Evolutionary conservation across 169 alveolate species (phyloP).

Genomic region (Plasmodium falciparum): DNA sequence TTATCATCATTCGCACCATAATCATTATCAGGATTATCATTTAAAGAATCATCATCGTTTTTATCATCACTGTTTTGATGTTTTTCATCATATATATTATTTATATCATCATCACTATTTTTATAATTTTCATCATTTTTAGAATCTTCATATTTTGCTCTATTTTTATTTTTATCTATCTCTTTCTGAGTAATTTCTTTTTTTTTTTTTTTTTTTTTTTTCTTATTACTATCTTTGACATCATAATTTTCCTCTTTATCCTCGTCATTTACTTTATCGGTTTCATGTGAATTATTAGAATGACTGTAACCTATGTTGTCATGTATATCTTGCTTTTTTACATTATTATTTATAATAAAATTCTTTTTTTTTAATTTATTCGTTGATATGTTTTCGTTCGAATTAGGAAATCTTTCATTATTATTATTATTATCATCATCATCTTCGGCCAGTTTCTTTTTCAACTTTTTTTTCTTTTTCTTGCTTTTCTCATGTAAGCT

Average conservation of each 20-base stretch:
- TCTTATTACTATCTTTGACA: neutral
- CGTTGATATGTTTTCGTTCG: neutral
- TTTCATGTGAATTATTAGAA: neutral
- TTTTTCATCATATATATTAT: neutral
- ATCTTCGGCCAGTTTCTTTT: neutral
- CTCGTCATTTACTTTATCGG: neutral
- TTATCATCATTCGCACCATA: conserved; percentile 2
- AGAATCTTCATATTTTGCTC: conserved; percentile 1
- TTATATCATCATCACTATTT: neutral
- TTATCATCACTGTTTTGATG: neutral
- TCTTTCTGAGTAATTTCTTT: neutral
- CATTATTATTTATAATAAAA: neutral
- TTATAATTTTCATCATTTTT: neutral
- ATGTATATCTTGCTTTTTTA: neutral
- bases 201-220: conserved; percentile 41
- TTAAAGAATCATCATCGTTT: conserved; percentile 7
- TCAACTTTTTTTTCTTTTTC: no score
- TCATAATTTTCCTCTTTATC: conserved; percentile 4
- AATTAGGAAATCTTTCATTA: neutral
- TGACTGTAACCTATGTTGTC: neutral
- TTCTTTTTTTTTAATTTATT: neutral
- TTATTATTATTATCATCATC: neutral
- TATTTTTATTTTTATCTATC: conserved; percentile 2
- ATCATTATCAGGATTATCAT: neutral
- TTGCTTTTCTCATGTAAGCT: no score